Percentiles rank a stretch among this genome's conserved stretches.
Evolutionary conservation across 2,329 filamentous ascomycete genomes (phyloP).

Genomic region (Aureobasidium sp.): DNA sequence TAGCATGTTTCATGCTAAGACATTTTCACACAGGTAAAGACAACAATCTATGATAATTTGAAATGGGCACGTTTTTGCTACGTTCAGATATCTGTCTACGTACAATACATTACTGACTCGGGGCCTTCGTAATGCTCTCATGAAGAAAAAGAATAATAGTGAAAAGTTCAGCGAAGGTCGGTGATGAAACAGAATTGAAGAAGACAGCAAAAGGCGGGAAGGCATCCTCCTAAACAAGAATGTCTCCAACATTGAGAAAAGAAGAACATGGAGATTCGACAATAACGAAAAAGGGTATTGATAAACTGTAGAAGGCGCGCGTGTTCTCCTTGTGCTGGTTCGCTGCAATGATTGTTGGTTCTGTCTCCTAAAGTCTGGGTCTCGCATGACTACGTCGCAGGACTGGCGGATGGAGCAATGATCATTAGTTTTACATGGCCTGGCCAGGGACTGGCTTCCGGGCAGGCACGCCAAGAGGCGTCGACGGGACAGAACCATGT

Average conservation of each 20-base stretch:
- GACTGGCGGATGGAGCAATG: not conserved
- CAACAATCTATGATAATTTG: not conserved
- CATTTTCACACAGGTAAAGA: not conserved
- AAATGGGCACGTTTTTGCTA: not conserved
- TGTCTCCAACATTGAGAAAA: not conserved
- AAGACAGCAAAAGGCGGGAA: not conserved
- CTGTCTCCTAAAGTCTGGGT: not conserved
- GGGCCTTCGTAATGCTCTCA: conserved; percentile 11
- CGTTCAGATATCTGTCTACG: not conserved
- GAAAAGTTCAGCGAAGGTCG: not conserved
- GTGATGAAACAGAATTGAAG: not conserved
- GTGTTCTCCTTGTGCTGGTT: not conserved
- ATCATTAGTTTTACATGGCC: conserved; percentile 30
- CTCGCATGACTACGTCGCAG: not conserved
- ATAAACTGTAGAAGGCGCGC: not conserved
- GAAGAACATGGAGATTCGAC: conserved; percentile 3
- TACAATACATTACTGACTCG: conserved; percentile 14
- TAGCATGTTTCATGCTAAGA: not conserved
- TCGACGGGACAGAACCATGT: not conserved
- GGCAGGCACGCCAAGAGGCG: conserved; percentile 26
- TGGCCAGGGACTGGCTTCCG: conserved; percentile 44
- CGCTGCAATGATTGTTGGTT: not conserved
- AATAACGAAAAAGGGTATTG: conserved; percentile 5
- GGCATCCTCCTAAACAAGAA: not conserved
- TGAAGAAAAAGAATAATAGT: not conserved